Evolutionary conservation across 192 early-diverging fungal species (phyloP).

Genomic region (Rhizophlyctis rosea): DNA sequence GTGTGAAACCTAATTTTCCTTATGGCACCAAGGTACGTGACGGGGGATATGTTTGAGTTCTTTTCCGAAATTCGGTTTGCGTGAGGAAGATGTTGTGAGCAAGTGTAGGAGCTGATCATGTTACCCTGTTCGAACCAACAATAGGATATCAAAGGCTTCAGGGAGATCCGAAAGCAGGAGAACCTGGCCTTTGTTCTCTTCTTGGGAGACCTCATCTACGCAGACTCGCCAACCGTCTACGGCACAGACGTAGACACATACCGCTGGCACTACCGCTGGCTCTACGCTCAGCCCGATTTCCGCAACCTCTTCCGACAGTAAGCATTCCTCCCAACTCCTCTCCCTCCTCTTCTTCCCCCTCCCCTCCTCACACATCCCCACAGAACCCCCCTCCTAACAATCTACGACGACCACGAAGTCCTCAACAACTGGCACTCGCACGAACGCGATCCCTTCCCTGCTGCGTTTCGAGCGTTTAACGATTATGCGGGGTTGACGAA

Average conservation of each 20-base stretch:
- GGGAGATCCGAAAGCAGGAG: slow-evolving; percentile 24
- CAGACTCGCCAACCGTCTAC: slow-evolving; percentile 24
- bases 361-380: too few species aligned
- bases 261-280: slow-evolving; percentile 30
- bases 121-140: not conserved
- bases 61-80: too few species aligned
- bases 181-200: slow-evolving; percentile 28
- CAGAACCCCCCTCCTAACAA: slow-evolving; percentile 24
- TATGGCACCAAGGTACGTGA: slow-evolving; percentile 26
- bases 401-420: slow-evolving; percentile 34
- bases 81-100: too few species aligned
- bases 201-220: slow-evolving; percentile 29
- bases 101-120: too few species aligned
- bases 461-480: slow-evolving; percentile 30
- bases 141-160: slow-evolving; percentile 21
- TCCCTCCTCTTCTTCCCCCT: too few species aligned
- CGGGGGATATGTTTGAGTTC: not conserved
- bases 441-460: slow-evolving; percentile 17
- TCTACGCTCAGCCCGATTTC: slow-evolving; percentile 23
- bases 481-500: slow-evolving; percentile 29
- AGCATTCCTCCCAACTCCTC: too few species aligned
- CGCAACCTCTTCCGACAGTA: slow-evolving; percentile 20
- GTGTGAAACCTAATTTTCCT: slow-evolving; percentile 29
- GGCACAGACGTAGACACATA: slow-evolving; percentile 29
- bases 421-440: slow-evolving; percentile 28